Conservation (phyloP, 805 yeast genomes). For the Yarrowia yakushimensis region DNA sequence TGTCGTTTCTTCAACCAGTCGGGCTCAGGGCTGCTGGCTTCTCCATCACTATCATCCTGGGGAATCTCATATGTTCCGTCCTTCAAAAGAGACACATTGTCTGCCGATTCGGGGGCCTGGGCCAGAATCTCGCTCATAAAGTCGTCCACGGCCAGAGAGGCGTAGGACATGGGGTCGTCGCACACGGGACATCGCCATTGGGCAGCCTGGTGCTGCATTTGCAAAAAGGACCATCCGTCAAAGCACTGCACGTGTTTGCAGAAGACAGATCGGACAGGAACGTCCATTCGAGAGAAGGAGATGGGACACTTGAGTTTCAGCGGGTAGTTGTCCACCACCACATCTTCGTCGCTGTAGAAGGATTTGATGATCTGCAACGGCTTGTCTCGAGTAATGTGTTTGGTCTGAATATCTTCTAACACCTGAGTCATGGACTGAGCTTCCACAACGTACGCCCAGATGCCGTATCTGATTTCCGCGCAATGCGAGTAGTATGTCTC, state of each 20-base stretch:
- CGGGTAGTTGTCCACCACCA: conserved; percentile 61
- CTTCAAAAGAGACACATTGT: conserved; percentile 59
- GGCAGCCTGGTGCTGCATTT: conserved; percentile 73
- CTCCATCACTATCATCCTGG: conserved; percentile 31
- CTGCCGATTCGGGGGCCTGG: conserved; percentile 52
- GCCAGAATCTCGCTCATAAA: conserved; percentile 62
- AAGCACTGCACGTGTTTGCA: conserved; percentile 88
- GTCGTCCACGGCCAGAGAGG: conserved; percentile 69
- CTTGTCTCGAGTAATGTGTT: conserved; percentile 50
- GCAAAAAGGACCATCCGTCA: conserved; percentile 71
- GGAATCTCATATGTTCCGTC: conserved; percentile 70
- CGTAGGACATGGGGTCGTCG: conserved; percentile 47
- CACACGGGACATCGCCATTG: conserved; percentile 91
- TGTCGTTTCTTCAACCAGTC: background rate
- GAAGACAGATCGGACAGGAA: conserved; percentile 64
- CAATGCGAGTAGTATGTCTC: conserved; percentile 9
- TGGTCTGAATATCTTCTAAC: conserved; percentile 41
- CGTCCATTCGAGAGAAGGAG: conserved; percentile 61
- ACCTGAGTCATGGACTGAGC: conserved; percentile 44
- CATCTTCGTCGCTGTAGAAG: conserved; percentile 58
- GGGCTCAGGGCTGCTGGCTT: conserved; percentile 19
- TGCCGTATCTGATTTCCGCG: conserved; percentile 15
- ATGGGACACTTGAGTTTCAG: conserved; percentile 77
- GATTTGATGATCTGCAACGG: conserved; percentile 48
- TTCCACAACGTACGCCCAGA: conserved; percentile 60